Evolutionary conservation across 2,329 filamentous ascomycete genomes (phyloP), one percentile per base, ranked within the genome.

Genomic region (Xylariales sp.): DNA sequence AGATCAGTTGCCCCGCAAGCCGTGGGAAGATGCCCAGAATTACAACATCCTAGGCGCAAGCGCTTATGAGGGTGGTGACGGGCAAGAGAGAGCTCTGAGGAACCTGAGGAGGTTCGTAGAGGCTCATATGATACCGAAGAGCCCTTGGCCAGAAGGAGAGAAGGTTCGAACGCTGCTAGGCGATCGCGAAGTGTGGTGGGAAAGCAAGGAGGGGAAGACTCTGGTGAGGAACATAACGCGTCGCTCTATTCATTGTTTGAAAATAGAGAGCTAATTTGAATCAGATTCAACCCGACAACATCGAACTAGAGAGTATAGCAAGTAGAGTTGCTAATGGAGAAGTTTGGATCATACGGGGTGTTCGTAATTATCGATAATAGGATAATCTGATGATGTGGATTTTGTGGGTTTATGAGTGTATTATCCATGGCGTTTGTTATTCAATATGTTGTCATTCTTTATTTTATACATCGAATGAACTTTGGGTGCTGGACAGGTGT

Each of bases 291-390:
- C 93, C 91, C 1, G 85, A 84, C 5, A 74, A 80, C 46, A 78
- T 96, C 29, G 81, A 90, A 59, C 85, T 97, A 12, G 76, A 81
- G 29, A 80, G 70, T 41, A 71, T 95, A 36, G 83, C 82, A 2
- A 83, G 83, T 48, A 76, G 79, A 43, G 90, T 94, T 14, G 76
- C 79, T 4, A 98, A 97, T 57, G 93, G 93, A 4, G 86, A 97
- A 63, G 74, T 97, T 49, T 94, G 88, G 88, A 74, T 90, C 25
- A 55, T 78, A n/a, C 74, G 72, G 39, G 65, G 61, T 12, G 71
- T 74, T 12, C 59, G 74, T 21, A 73, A 72, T 36, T 72, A 72
- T 33, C 41, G 54, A 7, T 63, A 48, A 42, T 29, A n/a, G n/a
- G n/a, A n/a, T n/a, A n/a, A n/a, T n/a, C n/a, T n/a, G n/a, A n/a